phyloP scores from a whole-genome alignment of 208 protist species.

The Entamoeba moshkovskii region DNA sequence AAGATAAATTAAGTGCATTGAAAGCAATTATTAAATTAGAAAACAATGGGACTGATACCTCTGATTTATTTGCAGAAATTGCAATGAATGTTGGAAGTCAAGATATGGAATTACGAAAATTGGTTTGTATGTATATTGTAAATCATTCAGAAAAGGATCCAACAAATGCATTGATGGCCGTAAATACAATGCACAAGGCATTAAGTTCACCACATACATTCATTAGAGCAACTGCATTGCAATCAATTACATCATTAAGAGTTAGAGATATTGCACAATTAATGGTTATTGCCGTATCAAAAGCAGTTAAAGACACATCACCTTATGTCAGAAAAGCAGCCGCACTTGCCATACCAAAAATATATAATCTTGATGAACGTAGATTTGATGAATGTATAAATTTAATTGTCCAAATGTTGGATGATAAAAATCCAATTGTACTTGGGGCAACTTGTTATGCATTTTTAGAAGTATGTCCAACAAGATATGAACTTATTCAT shows the following conservation, averaged over 20 bases:
- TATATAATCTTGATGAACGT: neutral
- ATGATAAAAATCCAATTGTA: conserved; percentile 15
- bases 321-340: neutral
- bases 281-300: conserved; percentile 4
- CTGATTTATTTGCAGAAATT: neutral
- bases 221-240: neutral
- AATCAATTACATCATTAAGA: conserved; percentile 5
- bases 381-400: conserved; percentile 8
- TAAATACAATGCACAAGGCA: neutral
- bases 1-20: neutral
- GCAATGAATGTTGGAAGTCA: neutral
- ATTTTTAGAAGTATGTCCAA: conserved; percentile 10
- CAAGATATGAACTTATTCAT: conserved; percentile 10
- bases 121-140: neutral
- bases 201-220: neutral
- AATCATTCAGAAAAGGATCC: neutral
- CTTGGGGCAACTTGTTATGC: neutral
- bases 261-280: conserved; percentile 12
- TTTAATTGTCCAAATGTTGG: neutral
- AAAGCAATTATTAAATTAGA: neutral
- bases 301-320: conserved; percentile 4
- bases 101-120: neutral
- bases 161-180: neutral
- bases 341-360: neutral
- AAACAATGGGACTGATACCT: neutral